phyloP scores from a whole-genome alignment of 2,329 filamentous ascomycete genomes.

The Alternaria hordeiaustralica region DNA sequence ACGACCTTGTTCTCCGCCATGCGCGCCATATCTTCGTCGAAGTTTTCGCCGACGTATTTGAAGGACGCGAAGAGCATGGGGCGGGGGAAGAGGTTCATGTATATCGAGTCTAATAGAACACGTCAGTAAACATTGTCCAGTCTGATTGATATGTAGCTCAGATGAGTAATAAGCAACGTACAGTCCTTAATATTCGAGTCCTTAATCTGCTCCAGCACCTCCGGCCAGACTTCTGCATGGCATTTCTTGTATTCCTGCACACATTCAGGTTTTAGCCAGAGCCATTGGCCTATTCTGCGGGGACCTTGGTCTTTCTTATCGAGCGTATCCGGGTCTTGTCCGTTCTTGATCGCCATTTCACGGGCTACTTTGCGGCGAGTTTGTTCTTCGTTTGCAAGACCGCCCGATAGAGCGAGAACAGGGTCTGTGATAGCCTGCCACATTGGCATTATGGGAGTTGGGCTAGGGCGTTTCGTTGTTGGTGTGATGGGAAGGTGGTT shows the following conservation, averaged over 20 bases:
- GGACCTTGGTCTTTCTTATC: slow-evolving; percentile 29
- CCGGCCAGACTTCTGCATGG: slow-evolving; percentile 77
- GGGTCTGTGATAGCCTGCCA: neutral
- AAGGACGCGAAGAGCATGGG: slow-evolving; percentile 74
- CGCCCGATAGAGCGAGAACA: neutral
- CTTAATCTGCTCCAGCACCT: slow-evolving; percentile 77
- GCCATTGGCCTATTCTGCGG: slow-evolving; percentile 71
- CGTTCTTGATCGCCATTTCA: neutral
- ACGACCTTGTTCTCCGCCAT: slow-evolving; percentile 78
- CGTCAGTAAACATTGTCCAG: neutral
- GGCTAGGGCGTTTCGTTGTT: neutral
- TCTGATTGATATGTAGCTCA: neutral
- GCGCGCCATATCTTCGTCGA: slow-evolving; percentile 74
- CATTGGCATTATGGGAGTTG: neutral
- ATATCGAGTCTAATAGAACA: slow-evolving; percentile 65
- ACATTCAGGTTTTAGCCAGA: slow-evolving; percentile 65
- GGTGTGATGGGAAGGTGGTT: neutral
- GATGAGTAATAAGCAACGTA: slow-evolving; percentile 47
- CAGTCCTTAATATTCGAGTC: slow-evolving; percentile 76
- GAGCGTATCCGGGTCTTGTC: neutral
- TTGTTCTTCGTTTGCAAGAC: neutral
- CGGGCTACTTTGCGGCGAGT: neutral
- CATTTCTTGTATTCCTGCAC: slow-evolving; percentile 44
- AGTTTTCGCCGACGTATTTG: slow-evolving; percentile 79
- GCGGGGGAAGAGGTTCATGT: slow-evolving; percentile 66